Evolutionary conservation across 352 stramenopile genomes (phyloP).

Genomic region (Phytophthora sojae): DNA sequence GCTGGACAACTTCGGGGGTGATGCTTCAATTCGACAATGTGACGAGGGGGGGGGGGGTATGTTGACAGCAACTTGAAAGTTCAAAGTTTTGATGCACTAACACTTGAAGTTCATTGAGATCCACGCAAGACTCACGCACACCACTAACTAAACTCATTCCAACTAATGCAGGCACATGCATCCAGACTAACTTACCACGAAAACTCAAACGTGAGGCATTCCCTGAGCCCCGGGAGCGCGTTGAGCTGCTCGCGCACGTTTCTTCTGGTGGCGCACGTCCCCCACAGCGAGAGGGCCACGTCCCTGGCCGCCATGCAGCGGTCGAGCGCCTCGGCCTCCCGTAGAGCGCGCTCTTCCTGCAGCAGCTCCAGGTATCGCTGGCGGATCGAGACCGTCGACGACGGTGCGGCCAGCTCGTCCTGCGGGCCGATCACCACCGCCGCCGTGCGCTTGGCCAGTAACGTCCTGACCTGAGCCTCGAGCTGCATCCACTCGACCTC

Average conservation of each 20-base stretch:
- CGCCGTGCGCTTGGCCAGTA: slow-evolving; percentile 36
- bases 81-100: neutral
- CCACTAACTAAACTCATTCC: neutral
- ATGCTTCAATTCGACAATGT: slow-evolving; percentile 16
- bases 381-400: slow-evolving; percentile 15
- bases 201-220: slow-evolving; percentile 40
- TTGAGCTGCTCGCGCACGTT: slow-evolving; percentile 38
- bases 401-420: neutral
- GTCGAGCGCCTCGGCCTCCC: slow-evolving; percentile 20
- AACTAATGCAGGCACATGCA: neutral
- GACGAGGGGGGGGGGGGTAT: neutral
- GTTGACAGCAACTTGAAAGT: neutral
- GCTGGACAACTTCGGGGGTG: neutral
- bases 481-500: slow-evolving; percentile 34
- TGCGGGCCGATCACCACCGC: slow-evolving; percentile 3
- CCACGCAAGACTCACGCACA: neutral
- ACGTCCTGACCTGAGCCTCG: slow-evolving; percentile 24
- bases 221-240: slow-evolving; percentile 28
- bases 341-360: slow-evolving; percentile 32
- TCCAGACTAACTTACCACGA: slow-evolving; percentile 25
- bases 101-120: neutral
- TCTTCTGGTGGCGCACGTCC: slow-evolving; percentile 23
- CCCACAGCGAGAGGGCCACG: slow-evolving; percentile 32
- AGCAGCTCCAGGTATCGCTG: slow-evolving; percentile 33
- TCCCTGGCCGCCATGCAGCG: slow-evolving; percentile 18